Base-by-base conservation (phyloP, 345 rosid species). In the Turritis glabra region DNA sequence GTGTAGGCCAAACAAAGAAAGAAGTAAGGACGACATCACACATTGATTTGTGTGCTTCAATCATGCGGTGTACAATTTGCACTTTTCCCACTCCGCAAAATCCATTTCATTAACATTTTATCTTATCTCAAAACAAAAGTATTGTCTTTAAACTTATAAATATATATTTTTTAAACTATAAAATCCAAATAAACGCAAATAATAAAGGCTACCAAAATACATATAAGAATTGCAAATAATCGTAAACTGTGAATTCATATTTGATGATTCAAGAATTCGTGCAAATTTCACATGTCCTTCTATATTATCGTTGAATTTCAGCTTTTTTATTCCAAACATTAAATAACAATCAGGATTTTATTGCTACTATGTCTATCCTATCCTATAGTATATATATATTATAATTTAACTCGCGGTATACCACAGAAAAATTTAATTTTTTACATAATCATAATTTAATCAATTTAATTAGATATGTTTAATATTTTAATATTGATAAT, bases 31-130 rank as follows among this genome's bases (percentile, higher is more conserved):
- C 58, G 26, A 59, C 57, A 69, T 52, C 41, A 61, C 70, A 62
- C 62, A 53, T 76, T 76, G 75, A 69, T 29, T 52, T 32, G 79
- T 43, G 79, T 76, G 75, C 64, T 69, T 67, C 58, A 46, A 18
- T 47, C 41, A 25, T 67, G 43, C 10, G 13, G 65, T 35, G 73
- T 61, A 52, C 79, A 76, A 69, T 68, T 76, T 69, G 70, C 69
- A 40, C 9, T 53, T 61, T 61, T n/a, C 30, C 37, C 47, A 19
- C 47, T 59, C 17, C 54, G 38, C 37, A 29, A 37, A 44, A 30
- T 35, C 21, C 14, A 25, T 14, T 62, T 27, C 63, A 3, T 12
- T 4, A 21, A 15, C 15, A 32, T 2, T 3, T 21, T 32, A 9
- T 7, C 0, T 66, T 10, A 52, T 2, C 72, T 25, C 15, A 1